Conservation (phyloP, 306 rosid genomes). For the Cyamopsis tetragonoloba region DNA sequence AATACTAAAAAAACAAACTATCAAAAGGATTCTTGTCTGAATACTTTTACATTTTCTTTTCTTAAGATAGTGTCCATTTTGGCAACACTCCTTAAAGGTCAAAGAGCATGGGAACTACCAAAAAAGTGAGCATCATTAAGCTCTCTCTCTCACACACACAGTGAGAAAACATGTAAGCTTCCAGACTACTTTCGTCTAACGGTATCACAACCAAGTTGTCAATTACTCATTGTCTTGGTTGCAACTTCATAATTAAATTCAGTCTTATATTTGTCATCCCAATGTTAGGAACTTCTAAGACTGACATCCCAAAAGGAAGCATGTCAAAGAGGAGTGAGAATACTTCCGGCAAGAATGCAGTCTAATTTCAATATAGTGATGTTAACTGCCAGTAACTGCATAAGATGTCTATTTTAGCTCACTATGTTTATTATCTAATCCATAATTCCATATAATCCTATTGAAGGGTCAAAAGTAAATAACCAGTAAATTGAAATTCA, state of each 20-base stretch:
- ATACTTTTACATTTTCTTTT: no score
- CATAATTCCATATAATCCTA: no score
- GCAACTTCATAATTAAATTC: conserved; percentile 7
- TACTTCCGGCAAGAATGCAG: background rate
- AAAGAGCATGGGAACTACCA: background rate
- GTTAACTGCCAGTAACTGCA: background rate
- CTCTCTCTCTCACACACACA: background rate
- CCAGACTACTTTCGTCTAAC: background rate
- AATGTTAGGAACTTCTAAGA: background rate
- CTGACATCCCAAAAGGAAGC: background rate
- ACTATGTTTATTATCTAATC: background rate
- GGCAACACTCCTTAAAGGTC: background rate
- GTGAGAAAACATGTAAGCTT: background rate
- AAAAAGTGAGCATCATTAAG: background rate
- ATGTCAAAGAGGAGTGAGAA: background rate
- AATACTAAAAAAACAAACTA: no score
- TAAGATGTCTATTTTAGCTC: conserved; percentile 5
- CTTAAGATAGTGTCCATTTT: background rate
- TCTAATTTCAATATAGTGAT: background rate
- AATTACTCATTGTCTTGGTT: background rate
- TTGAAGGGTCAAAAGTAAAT: conserved; percentile 17
- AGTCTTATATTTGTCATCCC: background rate
- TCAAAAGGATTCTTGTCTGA: no score
- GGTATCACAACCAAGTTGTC: background rate
- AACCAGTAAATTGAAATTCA: background rate